A percentile compares a stretch with the other conserved stretches of the same genome.
These are phyloP conservation scores for Nyssa sinensis DNA, from an alignment of 148 eudicot genomes.

Conservation along the genomic window DNA sequence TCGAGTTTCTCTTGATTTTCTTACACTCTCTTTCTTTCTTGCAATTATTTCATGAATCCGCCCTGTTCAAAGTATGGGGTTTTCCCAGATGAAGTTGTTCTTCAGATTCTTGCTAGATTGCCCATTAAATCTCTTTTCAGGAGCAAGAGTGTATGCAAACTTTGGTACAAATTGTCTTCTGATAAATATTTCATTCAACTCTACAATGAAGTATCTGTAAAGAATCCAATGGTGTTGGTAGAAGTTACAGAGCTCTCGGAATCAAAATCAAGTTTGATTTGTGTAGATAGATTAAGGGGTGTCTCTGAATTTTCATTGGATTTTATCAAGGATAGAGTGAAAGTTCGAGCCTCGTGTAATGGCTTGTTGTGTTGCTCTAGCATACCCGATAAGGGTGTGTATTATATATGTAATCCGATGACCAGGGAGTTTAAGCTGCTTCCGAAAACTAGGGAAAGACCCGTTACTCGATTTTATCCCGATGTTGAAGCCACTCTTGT, in stretches of 20 bases:
- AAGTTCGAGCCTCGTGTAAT: constrained; percentile 85
- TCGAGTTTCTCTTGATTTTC: constrained; percentile 7
- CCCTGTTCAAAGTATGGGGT: constrained; percentile 40
- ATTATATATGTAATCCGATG: constrained; percentile 90
- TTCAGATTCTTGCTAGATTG: constrained; percentile 71
- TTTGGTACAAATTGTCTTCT: constrained; percentile 58
- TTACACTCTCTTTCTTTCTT: constrained; percentile 4
- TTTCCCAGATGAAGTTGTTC: constrained; percentile 77
- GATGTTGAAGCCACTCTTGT: constrained; percentile 88
- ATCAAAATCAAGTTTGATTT: constrained; percentile 57
- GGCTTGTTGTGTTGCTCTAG: constrained; percentile 92
- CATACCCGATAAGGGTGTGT: constrained; percentile 82
- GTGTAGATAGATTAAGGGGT: constrained; percentile 65
- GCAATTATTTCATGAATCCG: constrained; percentile 33
- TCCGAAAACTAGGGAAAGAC: constrained; percentile 72
- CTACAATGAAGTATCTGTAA: constrained; percentile 51
- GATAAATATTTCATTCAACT: constrained; percentile 57
- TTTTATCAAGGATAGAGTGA: constrained; percentile 78
- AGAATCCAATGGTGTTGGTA: constrained; percentile 57
- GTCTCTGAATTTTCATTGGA: constrained; percentile 68
- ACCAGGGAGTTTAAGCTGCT: constrained; percentile 68
- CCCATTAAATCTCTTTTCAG: constrained; percentile 74
- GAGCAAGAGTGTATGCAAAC: constrained; percentile 64
- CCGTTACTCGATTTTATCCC: constrained; percentile 77
- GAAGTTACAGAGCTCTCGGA: constrained; percentile 68